Evolutionary conservation across 352 stramenopile species (phyloP).

Genomic region (Thalassiosira hispida): DNA sequence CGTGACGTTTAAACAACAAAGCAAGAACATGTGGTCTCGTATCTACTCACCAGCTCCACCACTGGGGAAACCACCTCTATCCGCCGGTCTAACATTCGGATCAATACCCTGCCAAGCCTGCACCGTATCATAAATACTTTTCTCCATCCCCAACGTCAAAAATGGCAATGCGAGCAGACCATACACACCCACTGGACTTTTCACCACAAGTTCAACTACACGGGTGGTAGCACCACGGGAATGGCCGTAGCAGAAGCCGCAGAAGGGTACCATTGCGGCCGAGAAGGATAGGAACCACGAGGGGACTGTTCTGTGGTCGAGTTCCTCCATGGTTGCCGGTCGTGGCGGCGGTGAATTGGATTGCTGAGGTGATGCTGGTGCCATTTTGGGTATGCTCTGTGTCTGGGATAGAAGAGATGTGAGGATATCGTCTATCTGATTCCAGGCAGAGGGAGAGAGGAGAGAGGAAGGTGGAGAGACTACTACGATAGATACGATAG

Average conservation of each 20-base stretch:
- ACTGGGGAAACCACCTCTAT: constrained; percentile 79
- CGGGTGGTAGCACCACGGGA: constrained; percentile 63
- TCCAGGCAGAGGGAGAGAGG: too few species aligned
- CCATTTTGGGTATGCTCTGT: neutral
- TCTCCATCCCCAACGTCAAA: constrained; percentile 80
- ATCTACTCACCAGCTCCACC: constrained; percentile 59
- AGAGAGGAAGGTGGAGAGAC: too few species aligned
- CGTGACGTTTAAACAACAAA: neutral
- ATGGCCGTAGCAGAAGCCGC: constrained; percentile 78
- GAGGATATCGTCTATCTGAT: too few species aligned
- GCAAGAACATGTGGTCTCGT: neutral
- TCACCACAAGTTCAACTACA: constrained; percentile 70
- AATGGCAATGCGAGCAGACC: constrained; percentile 82
- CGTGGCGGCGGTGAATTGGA: neutral
- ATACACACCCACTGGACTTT: constrained; percentile 76
- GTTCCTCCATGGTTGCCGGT: constrained; percentile 25
- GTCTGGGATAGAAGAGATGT: neutral
- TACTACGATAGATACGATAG: too few species aligned
- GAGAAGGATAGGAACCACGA: constrained; percentile 76
- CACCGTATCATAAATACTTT: constrained; percentile 83
- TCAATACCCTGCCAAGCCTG: constrained; percentile 81
- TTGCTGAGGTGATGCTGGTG: neutral
- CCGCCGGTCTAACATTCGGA: constrained; percentile 69
- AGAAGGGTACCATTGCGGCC: constrained; percentile 81
- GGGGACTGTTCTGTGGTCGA: constrained; percentile 58